Base-by-base conservation (phyloP, 1,139 yeast genomes). In the Candida sp. region DNA sequence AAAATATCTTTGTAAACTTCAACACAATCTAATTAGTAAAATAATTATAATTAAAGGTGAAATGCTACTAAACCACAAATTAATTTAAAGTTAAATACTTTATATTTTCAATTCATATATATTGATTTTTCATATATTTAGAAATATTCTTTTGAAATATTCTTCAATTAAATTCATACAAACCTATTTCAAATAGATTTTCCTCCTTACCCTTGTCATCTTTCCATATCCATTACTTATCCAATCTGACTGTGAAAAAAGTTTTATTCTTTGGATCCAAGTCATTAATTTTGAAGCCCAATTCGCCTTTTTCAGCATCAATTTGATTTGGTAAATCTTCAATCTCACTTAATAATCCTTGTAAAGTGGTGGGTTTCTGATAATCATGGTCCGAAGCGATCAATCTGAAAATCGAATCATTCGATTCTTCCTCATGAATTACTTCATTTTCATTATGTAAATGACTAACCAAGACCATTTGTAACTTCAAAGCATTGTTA, bases 381-480 rank as follows among this genome's bases (percentile, higher is more conserved):
- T 62, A 58, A 5, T 46, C 46, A 47, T 67, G 72, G 47, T 73
- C 78, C 5, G 64, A 52, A 5, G 63, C 61, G 6, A 72, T 48
- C 21, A 73, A 57, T 36, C 78, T 56, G 51, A 72, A 73, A 21
- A 58, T 53, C 8, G 51, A 47, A 39, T 63, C 64, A 43, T 63
- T 63, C 15, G 45, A 45, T 5, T 37, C 39, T 33, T 40, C 21
- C 32, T 29, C 22, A 34, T 38, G 49, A 40, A n/a, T 57, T 54
- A 15, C 47, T 3, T 50, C 56, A 5, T 57, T 56, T 34, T 53
- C 53, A 30, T 59, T 61, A 42, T 77, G 75, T 43, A 80, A 58
- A 34, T 70, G 68, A 43, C 69, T 61, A 33, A 79, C 66, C 49
- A 80, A 75, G 11, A 63, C 60, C 55, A 79, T 66, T 50, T 80